A percentile compares a stretch with the other conserved stretches of the same genome.
These are phyloP conservation scores for Suillus americanus DNA, from an alignment of 768 basidiomycete genomes.

Conservation along the genomic window DNA sequence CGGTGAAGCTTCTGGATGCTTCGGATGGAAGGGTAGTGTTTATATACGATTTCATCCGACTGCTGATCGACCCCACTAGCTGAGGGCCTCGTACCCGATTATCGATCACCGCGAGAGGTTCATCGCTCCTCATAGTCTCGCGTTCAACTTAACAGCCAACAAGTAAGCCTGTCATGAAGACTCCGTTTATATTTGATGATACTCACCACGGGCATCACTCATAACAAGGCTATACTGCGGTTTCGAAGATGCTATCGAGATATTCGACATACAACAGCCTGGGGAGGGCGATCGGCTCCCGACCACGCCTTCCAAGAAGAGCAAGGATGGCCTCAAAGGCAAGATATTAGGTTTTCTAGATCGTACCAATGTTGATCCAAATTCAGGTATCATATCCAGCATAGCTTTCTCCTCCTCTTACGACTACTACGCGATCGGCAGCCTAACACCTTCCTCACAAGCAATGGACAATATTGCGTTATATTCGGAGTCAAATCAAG, in stretches of 20 bases:
- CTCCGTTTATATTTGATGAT: background rate
- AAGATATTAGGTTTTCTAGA: conserved; percentile 6
- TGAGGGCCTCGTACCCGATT: conserved; percentile 88
- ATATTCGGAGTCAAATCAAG: conserved; percentile 59
- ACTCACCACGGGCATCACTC: background rate
- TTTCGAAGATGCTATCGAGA: conserved; percentile 81
- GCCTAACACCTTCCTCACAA: conserved; percentile 50
- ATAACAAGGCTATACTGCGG: conserved; percentile 79
- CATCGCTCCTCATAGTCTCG: conserved; percentile 80
- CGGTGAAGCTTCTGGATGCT: conserved; percentile 84
- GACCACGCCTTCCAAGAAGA: conserved; percentile 74
- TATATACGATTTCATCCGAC: background rate
- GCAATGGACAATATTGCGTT: conserved; percentile 58
- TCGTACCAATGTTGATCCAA: conserved; percentile 1
- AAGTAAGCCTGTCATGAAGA: conserved; percentile 46
- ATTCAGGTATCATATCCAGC: conserved; percentile 79
- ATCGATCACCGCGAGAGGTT: conserved; percentile 93
- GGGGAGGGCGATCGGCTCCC: conserved; percentile 71
- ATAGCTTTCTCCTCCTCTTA: conserved; percentile 71
- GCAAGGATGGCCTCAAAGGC: conserved; percentile 89
- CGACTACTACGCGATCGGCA: conserved; percentile 80
- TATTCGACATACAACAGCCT: conserved; percentile 74
- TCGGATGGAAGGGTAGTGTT: conserved; percentile 62
- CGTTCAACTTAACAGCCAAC: conserved; percentile 68
- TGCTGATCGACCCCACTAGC: conserved; percentile 39